phyloP scores from a whole-genome alignment of 192 early-diverging fungal species.

The Mortierella claussenii region DNA sequence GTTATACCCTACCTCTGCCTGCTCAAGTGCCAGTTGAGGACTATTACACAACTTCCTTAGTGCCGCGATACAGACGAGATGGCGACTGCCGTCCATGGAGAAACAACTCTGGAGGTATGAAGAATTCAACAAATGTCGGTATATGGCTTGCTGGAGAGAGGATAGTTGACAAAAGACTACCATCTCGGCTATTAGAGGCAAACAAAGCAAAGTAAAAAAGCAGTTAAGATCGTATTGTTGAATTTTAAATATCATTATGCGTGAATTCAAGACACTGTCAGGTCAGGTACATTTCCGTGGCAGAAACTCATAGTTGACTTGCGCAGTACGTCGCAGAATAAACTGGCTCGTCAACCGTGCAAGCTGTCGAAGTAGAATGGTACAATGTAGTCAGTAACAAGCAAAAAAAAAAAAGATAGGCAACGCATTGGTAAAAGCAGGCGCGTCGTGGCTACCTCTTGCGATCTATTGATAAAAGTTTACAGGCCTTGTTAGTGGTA shows the following conservation, averaged over 20 bases:
- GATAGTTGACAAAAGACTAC: conserved; percentile 66
- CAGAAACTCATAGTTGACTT: conserved; percentile 62
- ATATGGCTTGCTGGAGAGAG: conserved; percentile 52
- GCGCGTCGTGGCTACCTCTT: conserved; percentile 1
- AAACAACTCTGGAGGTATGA: conserved; percentile 29
- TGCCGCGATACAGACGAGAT: conserved; percentile 59
- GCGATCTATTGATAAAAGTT: too few species aligned
- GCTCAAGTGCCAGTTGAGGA: conserved; percentile 28
- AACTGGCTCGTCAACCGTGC: conserved; percentile 60
- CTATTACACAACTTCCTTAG: conserved; percentile 58
- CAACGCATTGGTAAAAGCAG: too few species aligned
- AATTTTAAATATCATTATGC: background rate
- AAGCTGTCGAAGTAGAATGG: conserved; percentile 40
- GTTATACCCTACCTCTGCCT: conserved; percentile 15
- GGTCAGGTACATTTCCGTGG: conserved; percentile 60
- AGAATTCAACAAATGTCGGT: conserved; percentile 42
- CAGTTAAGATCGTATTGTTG: background rate
- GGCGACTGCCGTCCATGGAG: conserved; percentile 43
- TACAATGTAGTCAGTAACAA: too few species aligned
- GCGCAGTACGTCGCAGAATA: conserved; percentile 68
- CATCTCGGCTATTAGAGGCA: conserved; percentile 52
- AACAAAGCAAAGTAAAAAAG: background rate
- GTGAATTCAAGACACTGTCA: background rate
- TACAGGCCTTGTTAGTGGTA: background rate
- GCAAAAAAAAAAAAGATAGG: too few species aligned